phyloP scores from a whole-genome alignment of 225 moss, liverwort and hornwort genomes.

The Anthoceros angustus region DNA sequence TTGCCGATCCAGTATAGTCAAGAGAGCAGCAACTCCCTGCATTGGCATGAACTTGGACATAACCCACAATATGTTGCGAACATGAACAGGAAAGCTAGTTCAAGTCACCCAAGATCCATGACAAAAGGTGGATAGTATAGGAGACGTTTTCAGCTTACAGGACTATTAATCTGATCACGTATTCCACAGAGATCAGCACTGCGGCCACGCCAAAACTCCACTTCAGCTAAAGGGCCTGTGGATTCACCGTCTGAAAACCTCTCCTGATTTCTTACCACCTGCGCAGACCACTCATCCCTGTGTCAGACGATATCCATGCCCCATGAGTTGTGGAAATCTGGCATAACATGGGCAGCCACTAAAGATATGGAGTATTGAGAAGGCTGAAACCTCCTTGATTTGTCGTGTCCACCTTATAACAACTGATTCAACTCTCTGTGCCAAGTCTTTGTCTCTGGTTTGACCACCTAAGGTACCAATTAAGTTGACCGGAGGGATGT shows the following conservation, averaged over 20 bases:
- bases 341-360: background rate
- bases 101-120: background rate
- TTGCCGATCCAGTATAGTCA: slow-evolving; percentile 41
- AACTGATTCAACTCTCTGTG: slow-evolving; percentile 45
- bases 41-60: background rate
- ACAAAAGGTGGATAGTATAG: background rate
- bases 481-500: slow-evolving; percentile 47
- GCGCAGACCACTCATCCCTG: background rate
- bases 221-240: slow-evolving; percentile 49
- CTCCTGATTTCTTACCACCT: slow-evolving; percentile 52
- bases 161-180: slow-evolving; percentile 41
- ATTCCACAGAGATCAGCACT: slow-evolving; percentile 50
- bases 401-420: slow-evolving; percentile 56
- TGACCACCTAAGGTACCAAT: slow-evolving; percentile 30
- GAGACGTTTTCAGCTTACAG: slow-evolving; percentile 13
- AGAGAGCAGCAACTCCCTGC: slow-evolving; percentile 29
- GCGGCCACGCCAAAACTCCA: slow-evolving; percentile 53
- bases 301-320: background rate
- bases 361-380: background rate
- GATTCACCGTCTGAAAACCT: slow-evolving; percentile 30
- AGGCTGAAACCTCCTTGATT: slow-evolving; percentile 46
- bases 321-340: background rate
- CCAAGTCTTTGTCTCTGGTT: slow-evolving; percentile 44
- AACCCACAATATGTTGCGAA: background rate
- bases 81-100: background rate